Evolutionary conservation across 2,329 filamentous ascomycete genomes (phyloP).

Genomic region (Trematosphaeria pertusa): DNA sequence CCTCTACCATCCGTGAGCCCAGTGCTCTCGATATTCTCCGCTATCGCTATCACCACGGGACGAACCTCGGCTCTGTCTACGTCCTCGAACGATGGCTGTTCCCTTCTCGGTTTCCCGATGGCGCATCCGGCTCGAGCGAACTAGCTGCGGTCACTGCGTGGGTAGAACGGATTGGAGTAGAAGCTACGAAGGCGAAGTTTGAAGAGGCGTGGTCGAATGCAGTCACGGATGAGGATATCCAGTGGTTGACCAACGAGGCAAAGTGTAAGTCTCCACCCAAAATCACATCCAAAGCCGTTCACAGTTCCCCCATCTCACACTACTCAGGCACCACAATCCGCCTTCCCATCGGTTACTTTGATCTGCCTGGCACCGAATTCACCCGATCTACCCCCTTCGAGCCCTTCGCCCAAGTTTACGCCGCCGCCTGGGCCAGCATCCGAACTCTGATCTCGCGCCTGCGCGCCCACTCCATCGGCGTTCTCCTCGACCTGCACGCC

Average conservation of each 20-base stretch:
- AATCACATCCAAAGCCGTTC: not conserved
- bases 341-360: constrained; percentile 68
- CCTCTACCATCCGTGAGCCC: constrained; percentile 46
- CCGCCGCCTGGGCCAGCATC: constrained; percentile 61
- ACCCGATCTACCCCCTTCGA: constrained; percentile 61
- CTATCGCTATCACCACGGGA: constrained; percentile 67
- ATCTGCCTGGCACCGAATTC: constrained; percentile 58
- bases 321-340: constrained; percentile 58
- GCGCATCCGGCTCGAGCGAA: constrained; percentile 55
- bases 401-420: constrained; percentile 57
- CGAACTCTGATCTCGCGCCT: constrained; percentile 56
- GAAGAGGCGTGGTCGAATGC: constrained; percentile 62
- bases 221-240: constrained; percentile 59
- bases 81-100: constrained; percentile 67
- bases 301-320: not conserved
- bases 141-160: constrained; percentile 59
- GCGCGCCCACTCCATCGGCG: constrained; percentile 58
- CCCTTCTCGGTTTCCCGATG: constrained; percentile 56
- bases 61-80: constrained; percentile 66
- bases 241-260: constrained; percentile 60
- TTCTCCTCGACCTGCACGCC: constrained; percentile 66
- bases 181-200: constrained; percentile 58
- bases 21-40: constrained; percentile 54
- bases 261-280: constrained; percentile 47
- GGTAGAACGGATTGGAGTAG: constrained; percentile 56